phyloP scores from a whole-genome alignment of 257 asterid genomes.

The Penstemon newberryi region DNA sequence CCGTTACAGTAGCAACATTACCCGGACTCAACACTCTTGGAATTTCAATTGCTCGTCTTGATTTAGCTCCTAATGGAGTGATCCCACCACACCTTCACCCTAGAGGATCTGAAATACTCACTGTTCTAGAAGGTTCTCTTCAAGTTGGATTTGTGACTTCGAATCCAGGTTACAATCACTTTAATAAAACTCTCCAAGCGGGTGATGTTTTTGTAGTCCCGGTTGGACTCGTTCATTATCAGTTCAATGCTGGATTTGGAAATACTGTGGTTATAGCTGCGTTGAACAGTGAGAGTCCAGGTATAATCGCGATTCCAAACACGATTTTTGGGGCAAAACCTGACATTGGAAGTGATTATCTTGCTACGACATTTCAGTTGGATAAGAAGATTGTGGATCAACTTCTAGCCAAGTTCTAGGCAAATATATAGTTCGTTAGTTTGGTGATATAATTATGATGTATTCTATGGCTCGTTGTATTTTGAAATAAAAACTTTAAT shows the following conservation, averaged over 20 bases:
- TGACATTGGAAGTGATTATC: slow-evolving; percentile 11
- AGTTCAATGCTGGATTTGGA: not conserved
- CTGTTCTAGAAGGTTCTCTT: slow-evolving; percentile 25
- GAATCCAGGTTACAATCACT: slow-evolving; percentile 4
- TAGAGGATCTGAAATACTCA: slow-evolving; percentile 14
- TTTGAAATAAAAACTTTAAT: no score
- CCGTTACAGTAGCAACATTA: slow-evolving; percentile 12
- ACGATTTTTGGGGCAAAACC: slow-evolving; percentile 34
- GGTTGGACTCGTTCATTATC: slow-evolving; percentile 29
- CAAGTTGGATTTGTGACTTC: slow-evolving; percentile 28
- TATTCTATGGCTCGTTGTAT: no score
- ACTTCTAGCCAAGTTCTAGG: slow-evolving; percentile 27
- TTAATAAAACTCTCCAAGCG: slow-evolving; percentile 11
- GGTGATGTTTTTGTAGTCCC: slow-evolving; percentile 30
- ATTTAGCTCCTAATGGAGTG: slow-evolving; percentile 9
- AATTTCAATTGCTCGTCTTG: slow-evolving; percentile 21
- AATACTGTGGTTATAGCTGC: slow-evolving; percentile 16
- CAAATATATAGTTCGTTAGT: no score
- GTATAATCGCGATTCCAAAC: not conserved
- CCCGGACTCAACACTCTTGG: slow-evolving; percentile 31
- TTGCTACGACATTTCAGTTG: slow-evolving; percentile 23
- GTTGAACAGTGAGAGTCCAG: slow-evolving; percentile 33
- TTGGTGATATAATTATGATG: no score
- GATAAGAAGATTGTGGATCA: slow-evolving; percentile 22
- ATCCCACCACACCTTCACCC: slow-evolving; percentile 30